Evolutionary conservation across 2,329 filamentous ascomycete genomes (phyloP).

Genomic region (Sarocladium strictum): DNA sequence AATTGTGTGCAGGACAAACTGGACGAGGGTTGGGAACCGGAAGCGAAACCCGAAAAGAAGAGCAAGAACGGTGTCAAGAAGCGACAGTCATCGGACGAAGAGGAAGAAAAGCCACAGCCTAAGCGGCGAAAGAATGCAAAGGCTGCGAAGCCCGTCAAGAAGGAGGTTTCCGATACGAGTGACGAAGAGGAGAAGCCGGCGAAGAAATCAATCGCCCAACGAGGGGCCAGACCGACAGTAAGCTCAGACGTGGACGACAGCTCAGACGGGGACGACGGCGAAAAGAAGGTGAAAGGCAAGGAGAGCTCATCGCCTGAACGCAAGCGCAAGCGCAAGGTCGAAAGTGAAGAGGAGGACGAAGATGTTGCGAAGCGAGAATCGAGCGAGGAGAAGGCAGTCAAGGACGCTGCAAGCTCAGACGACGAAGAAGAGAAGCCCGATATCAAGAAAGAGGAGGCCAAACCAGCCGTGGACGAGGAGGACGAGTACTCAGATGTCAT

Average conservation of each 20-base stretch:
- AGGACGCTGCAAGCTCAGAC: slow-evolving; percentile 10
- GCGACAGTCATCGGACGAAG: slow-evolving; percentile 25
- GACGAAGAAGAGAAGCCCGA: slow-evolving; percentile 15
- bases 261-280: slow-evolving; percentile 12
- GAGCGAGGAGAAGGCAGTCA: slow-evolving; percentile 7
- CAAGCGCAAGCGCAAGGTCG: slow-evolving; percentile 13
- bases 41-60: slow-evolving; percentile 21
- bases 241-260: slow-evolving; percentile 11
- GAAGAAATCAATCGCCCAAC: not conserved
- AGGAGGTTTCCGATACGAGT: slow-evolving; percentile 2
- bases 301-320: slow-evolving; percentile 10
- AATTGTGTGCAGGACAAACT: slow-evolving; percentile 26
- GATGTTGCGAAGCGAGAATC: slow-evolving; percentile 12
- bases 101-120: slow-evolving; percentile 24
- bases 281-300: slow-evolving; percentile 17
- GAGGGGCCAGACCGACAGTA: slow-evolving; percentile 13
- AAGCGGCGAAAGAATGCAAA: slow-evolving; percentile 32
- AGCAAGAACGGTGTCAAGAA: slow-evolving; percentile 24
- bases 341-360: slow-evolving; percentile 14
- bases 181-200: not conserved
- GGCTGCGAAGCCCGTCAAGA: slow-evolving; percentile 14
- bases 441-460: slow-evolving; percentile 16
- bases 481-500: slow-evolving; percentile 51
- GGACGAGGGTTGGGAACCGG: slow-evolving; percentile 28
- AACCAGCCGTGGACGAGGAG: slow-evolving; percentile 23